phyloP scores from a whole-genome alignment of 1,139 yeast genomes.

The Geotrichum candidum region DNA sequence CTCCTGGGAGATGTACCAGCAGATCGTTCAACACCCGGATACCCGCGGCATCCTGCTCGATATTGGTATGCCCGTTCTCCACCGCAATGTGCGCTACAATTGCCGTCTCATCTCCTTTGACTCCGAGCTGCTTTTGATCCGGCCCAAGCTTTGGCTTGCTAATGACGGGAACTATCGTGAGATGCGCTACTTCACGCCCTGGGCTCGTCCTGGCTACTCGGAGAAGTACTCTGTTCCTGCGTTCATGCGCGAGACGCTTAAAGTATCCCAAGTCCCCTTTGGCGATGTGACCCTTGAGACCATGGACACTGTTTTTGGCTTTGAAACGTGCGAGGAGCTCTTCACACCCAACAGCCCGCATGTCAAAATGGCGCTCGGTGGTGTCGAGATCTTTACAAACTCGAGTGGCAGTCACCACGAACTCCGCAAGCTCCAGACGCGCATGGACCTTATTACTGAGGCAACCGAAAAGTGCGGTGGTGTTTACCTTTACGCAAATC shows the following conservation, averaged over 20 bases:
- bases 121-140: slow-evolving; percentile 71
- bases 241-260: slow-evolving; percentile 49
- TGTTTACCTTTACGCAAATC: slow-evolving; percentile 85
- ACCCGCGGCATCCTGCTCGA: slow-evolving; percentile 78
- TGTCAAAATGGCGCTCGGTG: slow-evolving; percentile 84
- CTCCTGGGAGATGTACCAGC: slow-evolving; percentile 89
- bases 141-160: slow-evolving; percentile 90
- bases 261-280: slow-evolving; percentile 49
- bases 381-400: slow-evolving; percentile 92
- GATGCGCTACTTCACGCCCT: slow-evolving; percentile 94
- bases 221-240: slow-evolving; percentile 73
- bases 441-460: slow-evolving; percentile 78
- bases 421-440: slow-evolving; percentile 75
- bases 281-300: slow-evolving; percentile 90
- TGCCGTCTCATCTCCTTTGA: slow-evolving; percentile 80
- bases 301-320: slow-evolving; percentile 80
- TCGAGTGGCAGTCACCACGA: slow-evolving; percentile 97
- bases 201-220: slow-evolving; percentile 71
- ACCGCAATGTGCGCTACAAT: slow-evolving; percentile 81
- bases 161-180: slow-evolving; percentile 97
- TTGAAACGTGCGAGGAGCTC: slow-evolving; percentile 95
- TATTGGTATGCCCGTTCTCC: slow-evolving; percentile 90
- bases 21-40: slow-evolving; percentile 57
- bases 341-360: slow-evolving; percentile 97
- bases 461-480: slow-evolving; percentile 98